These are phyloP conservation scores for Dothideomycetes sp. DNA, from an alignment of 2,329 filamentous ascomycete species.

Conservation along the genomic window DNA sequence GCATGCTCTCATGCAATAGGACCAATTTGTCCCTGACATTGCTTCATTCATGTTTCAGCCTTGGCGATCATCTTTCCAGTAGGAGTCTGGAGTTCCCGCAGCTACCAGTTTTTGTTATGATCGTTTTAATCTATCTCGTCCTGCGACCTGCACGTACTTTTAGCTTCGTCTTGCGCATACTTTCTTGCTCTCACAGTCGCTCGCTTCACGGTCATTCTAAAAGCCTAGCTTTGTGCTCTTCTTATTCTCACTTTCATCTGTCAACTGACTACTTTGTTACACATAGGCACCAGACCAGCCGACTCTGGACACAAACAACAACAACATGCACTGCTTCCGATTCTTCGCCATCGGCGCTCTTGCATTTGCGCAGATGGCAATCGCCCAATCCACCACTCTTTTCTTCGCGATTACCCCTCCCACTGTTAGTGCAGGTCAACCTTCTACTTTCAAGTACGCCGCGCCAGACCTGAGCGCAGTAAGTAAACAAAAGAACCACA, in stretches of 20 bases:
- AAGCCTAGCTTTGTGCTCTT: neutral
- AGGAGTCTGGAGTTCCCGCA: neutral
- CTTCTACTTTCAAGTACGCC: slow-evolving; percentile 24
- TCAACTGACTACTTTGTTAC: too few relatives aligned
- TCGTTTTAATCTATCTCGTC: neutral
- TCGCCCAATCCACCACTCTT: slow-evolving; percentile 35
- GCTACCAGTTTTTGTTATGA: neutral
- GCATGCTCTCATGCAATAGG: neutral
- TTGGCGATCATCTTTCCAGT: too few relatives aligned
- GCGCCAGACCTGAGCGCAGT: slow-evolving; percentile 15
- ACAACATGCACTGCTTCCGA: slow-evolving; percentile 27
- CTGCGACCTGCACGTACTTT: neutral
- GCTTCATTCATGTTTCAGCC: neutral
- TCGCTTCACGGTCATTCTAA: neutral
- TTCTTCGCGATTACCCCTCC: slow-evolving; percentile 42
- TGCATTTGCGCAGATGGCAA: slow-evolving; percentile 31
- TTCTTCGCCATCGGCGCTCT: slow-evolving; percentile 33
- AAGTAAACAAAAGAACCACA: too few relatives aligned
- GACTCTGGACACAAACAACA: slow-evolving; percentile 1
- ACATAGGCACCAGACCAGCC: too few relatives aligned
- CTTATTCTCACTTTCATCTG: neutral
- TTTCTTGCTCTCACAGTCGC: neutral
- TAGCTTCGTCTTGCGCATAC: neutral
- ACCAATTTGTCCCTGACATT: neutral
- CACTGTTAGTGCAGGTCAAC: slow-evolving; percentile 37